Evolutionary conservation across 2,329 filamentous ascomycete species (phyloP).

Genomic region (Hirsutella thompsonii): DNA sequence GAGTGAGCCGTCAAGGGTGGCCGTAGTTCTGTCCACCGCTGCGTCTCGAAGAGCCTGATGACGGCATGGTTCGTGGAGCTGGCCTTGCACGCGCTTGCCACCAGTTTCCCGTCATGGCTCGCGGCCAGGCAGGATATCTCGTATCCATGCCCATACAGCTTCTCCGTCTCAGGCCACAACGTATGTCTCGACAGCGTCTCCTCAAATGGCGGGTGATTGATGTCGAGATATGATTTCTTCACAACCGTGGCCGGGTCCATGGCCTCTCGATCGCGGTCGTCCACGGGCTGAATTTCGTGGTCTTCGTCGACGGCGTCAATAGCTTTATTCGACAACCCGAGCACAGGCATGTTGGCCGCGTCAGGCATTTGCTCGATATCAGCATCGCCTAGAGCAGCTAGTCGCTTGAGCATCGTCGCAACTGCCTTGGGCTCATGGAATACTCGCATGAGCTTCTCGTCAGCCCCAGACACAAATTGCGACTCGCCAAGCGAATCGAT

Average conservation of each 20-base stretch:
- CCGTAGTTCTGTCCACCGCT: slow-evolving; percentile 73
- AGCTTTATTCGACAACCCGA: slow-evolving; percentile 93
- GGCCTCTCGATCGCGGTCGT: slow-evolving; percentile 37
- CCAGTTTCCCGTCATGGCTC: slow-evolving; percentile 57
- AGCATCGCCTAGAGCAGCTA: slow-evolving; percentile 45
- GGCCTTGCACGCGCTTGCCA: slow-evolving; percentile 88
- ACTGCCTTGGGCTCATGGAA: slow-evolving; percentile 83
- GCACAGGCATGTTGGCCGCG: slow-evolving; percentile 85
- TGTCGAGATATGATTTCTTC: slow-evolving; percentile 48
- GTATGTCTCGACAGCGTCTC: slow-evolving; percentile 83
- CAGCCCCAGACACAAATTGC: slow-evolving; percentile 85
- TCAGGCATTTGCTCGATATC: slow-evolving; percentile 51
- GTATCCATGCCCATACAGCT: slow-evolving; percentile 95
- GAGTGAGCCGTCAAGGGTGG: slow-evolving; percentile 76
- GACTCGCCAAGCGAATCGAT: slow-evolving; percentile 60
- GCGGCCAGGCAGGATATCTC: slow-evolving; percentile 83
- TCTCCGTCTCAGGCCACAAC: slow-evolving; percentile 91
- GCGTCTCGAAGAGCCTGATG: slow-evolving; percentile 80
- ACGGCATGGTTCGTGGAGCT: slow-evolving; percentile 91
- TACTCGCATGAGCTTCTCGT: slow-evolving; percentile 95
- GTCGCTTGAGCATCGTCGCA: slow-evolving; percentile 55
- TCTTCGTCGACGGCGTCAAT: slow-evolving; percentile 47
- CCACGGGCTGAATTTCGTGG: slow-evolving; percentile 27
- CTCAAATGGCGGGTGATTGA: slow-evolving; percentile 70
- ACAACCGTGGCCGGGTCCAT: slow-evolving; percentile 42